Conservation (phyloP, 495 filamentous ascomycete genomes). For the Trichoderma asperelloides region DNA sequence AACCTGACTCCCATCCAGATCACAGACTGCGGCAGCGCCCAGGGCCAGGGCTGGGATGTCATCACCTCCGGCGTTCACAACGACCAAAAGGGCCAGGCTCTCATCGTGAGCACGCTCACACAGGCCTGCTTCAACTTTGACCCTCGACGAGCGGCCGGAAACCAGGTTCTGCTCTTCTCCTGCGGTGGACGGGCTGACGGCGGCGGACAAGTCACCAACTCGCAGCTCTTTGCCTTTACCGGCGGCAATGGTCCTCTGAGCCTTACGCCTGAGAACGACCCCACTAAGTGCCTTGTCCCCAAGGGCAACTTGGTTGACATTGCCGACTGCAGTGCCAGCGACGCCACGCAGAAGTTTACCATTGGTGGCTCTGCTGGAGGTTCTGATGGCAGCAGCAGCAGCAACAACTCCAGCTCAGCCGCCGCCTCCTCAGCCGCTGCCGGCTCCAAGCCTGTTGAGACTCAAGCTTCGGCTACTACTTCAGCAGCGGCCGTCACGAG, state of each 20-base stretch:
- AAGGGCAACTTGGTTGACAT: slow-evolving; percentile 37
- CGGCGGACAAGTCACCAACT: slow-evolving; percentile 39
- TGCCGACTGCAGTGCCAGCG: slow-evolving; percentile 30
- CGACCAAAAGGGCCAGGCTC: slow-evolving; percentile 29
- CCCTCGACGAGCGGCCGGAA: slow-evolving; percentile 33
- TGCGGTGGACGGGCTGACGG: slow-evolving; percentile 50
- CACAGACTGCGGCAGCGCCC: slow-evolving; percentile 36
- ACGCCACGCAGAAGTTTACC: slow-evolving; percentile 38
- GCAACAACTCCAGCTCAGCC: slow-evolving; percentile 7
- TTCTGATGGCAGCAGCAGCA: slow-evolving; percentile 9
- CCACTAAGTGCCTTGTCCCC: slow-evolving; percentile 36
- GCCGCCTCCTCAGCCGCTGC: slow-evolving; percentile 9
- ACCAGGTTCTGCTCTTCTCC: slow-evolving; percentile 43
- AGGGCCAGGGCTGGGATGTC: slow-evolving; percentile 45
- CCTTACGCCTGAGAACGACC: slow-evolving; percentile 33
- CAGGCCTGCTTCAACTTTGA: slow-evolving; percentile 50
- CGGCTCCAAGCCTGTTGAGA: not conserved
- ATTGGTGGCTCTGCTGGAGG: slow-evolving; percentile 25
- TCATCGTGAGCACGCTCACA: slow-evolving; percentile 46
- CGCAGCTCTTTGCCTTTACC: slow-evolving; percentile 40
- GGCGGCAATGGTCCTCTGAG: slow-evolving; percentile 31
- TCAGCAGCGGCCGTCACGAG: not conserved
- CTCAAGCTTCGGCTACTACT: not conserved
- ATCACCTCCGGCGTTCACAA: slow-evolving; percentile 45
- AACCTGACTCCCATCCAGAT: slow-evolving; percentile 47